Evolutionary conservation across 139 green algal species (phyloP), one percentile per base, ranked within the genome.

Genomic region (Chlorella vulgaris): DNA sequence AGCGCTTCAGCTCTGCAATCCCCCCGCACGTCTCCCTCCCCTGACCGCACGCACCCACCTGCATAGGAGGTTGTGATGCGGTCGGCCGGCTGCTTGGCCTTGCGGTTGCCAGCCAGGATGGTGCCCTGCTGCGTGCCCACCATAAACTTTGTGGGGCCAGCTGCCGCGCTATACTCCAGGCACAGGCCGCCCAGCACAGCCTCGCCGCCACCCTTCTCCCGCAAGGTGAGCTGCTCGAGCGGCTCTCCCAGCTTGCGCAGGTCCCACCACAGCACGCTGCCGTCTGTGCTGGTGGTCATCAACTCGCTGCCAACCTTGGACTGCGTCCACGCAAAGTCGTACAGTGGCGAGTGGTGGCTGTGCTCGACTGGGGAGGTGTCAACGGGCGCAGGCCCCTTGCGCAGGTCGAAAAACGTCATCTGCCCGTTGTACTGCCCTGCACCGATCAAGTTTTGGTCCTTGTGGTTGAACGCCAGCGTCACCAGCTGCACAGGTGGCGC

Each of bases 61-160:
- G 61, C 42, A 47, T 92, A 97, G n/a, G 88, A 85, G 74, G 88
- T 89, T 65, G 90, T 92, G 21, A 98, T 89, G 62, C 94, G 88
- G 84, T 98, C 95, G 4, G 74, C 79, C 2, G 94, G 94, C 75
- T 93, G 97, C 88, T 98, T 98, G 76, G 93, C 95, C 87, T 97
- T 96, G 58, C 95, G 86, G 87, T 98, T 98, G 85, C 94, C 96
- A 29, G 89, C 84, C 47, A 97, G 78, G 70, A 97, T 86, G n/a
- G 71, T 86, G 67, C 93, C 95, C 80, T 94, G 88, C 85, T 97
- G 93, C 5, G 91, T 97, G 78, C 95, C 95, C 42, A 98, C 88
- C 92, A 98, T 97, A 87, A 98, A 98, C 89, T 97, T 98, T 81
- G 94, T 97, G 61, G 95, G 93, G 0, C 95, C 95, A 3, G 93